phyloP scores from a whole-genome alignment of 345 rosid genomes.

The Salix viminalis region DNA sequence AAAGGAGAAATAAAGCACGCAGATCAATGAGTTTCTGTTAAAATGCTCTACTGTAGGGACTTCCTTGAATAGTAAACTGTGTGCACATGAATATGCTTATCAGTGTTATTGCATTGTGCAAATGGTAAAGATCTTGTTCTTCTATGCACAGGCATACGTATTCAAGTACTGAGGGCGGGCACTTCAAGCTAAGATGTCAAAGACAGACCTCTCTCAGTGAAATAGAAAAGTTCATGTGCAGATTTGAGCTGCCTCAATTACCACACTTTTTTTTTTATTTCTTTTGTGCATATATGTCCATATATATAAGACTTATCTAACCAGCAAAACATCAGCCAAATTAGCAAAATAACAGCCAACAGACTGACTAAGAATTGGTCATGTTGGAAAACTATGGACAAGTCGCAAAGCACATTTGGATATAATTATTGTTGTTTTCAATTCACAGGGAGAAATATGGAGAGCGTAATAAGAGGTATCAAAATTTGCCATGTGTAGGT shows the following conservation, averaged over 20 bases:
- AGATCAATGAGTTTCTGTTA: neutral
- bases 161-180: neutral
- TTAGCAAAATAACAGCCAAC: neutral
- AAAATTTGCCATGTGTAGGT: neutral
- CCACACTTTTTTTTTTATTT: neutral
- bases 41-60: neutral
- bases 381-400: neutral
- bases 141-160: neutral
- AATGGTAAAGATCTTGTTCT: neutral
- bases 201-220: neutral
- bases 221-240: neutral
- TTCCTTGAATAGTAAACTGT: neutral
- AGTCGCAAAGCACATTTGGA: neutral
- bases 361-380: neutral
- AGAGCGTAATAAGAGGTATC: neutral
- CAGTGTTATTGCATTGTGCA: neutral
- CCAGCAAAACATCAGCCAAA: neutral
- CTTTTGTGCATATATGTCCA: neutral
- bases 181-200: neutral
- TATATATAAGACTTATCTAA: neutral
- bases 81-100: neutral
- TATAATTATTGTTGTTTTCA: neutral
- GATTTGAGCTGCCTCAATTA: neutral
- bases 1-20: neutral
- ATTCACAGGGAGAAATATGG: neutral